Evolutionary conservation across 116 monocot species (phyloP), one percentile per base, ranked within the genome.

Genomic region (Dioscorea cayenensis): DNA sequence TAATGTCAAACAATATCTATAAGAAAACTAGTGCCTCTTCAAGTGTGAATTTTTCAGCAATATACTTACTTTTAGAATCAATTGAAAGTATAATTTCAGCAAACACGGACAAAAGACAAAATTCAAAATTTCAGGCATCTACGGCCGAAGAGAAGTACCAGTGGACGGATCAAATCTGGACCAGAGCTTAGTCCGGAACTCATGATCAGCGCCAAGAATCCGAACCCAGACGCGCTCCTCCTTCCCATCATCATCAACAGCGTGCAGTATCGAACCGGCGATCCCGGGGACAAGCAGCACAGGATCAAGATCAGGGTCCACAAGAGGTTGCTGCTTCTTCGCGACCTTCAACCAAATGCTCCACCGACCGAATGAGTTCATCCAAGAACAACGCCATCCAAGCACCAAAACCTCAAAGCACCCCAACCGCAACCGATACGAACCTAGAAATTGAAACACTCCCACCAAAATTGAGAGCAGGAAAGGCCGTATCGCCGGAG

Each of bases 141-240:
- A 43, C 7, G 8, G 8, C 43, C 43, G 8, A 43, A 6, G 1
- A 43, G 8, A 0, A 8, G 12, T 82, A 94, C 99, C 99, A 27
- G 99, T 91, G 17, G 73, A 60, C 6, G 91, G 82, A 76, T 99
- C 91, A 68, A 91, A 99, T 19, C 79, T 75, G 23, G 89, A 99
- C 99, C 99, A 94, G 37, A 99, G 80, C 60, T 94, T 91, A 6
- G 64, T 70, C 64, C 87, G 76, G 66, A 99, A 92, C 84, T 94
- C 91, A 36, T 77, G 84, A 69, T 99, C 99, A 0, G 99, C 99
- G 0, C 85, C 85, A 27, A 94, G 67, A 64, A 99, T 82, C 69
- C 99, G 86, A 29, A 99, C 87, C 94, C 94, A 99, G 22, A 99
- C 87, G 76, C 99, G 64, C 89, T 99, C 99, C 72, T 84, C 79